A percentile compares a stretch with the other conserved stretches of the same genome.
phyloP scores from a whole-genome alignment of 2,329 filamentous ascomycete species.

The Pestalotiopsis sp. region DNA sequence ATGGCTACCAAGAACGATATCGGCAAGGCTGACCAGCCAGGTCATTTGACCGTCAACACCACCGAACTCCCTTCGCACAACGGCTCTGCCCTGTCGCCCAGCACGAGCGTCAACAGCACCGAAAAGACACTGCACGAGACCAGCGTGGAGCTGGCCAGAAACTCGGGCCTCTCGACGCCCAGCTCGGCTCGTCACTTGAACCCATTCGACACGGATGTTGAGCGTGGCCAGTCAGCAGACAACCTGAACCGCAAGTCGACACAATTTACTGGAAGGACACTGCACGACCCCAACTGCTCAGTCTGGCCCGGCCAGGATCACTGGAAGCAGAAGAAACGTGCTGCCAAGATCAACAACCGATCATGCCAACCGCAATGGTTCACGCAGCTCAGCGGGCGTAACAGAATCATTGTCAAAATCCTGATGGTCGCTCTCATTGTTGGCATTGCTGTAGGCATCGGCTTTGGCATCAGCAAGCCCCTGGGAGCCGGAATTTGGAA shows the following conservation, averaged over 20 bases:
- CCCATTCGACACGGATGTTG: slow-evolving; percentile 61
- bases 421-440: slow-evolving; percentile 54
- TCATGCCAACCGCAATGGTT: slow-evolving; percentile 51
- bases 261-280: slow-evolving; percentile 32
- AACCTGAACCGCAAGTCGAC: slow-evolving; percentile 33
- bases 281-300: slow-evolving; percentile 51
- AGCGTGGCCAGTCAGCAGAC: slow-evolving; percentile 48
- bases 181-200: slow-evolving; percentile 44
- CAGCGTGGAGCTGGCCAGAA: slow-evolving; percentile 31
- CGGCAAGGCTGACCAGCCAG: slow-evolving; percentile 9
- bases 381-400: slow-evolving; percentile 55
- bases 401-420: slow-evolving; percentile 57
- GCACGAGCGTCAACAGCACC: slow-evolving; percentile 9
- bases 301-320: slow-evolving; percentile 64
- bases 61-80: slow-evolving; percentile 22
- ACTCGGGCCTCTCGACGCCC: slow-evolving; percentile 47
- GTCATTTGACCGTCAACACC: slow-evolving; percentile 14
- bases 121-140: slow-evolving; percentile 25
- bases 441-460: slow-evolving; percentile 56
- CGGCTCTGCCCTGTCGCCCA: slow-evolving; percentile 15
- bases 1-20: slow-evolving; percentile 13
- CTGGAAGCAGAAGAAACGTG: slow-evolving; percentile 62
- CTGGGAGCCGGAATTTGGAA: slow-evolving; percentile 62
- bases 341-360: slow-evolving; percentile 51
- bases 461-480: slow-evolving; percentile 63